These are phyloP conservation scores for Carex pumila DNA, from an alignment of 176 grass and related monocot species.

Conservation along the genomic window DNA sequence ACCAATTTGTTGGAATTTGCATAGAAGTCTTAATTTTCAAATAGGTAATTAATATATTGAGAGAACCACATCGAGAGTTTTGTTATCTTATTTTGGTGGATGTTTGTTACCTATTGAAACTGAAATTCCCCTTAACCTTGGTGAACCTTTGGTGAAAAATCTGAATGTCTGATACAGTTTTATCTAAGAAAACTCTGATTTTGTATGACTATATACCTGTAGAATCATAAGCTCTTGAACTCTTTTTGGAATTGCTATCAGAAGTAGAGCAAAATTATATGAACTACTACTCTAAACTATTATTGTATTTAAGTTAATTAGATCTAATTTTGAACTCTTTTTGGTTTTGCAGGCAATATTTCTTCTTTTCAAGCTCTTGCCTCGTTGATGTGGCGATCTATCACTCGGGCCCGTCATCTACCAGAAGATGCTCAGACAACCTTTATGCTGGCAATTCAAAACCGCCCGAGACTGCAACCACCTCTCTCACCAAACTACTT, in stretches of 20 bases:
- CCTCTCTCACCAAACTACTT: conserved; percentile 46
- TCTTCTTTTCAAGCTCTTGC: conserved; percentile 50
- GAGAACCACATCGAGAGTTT: no score
- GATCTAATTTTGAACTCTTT: neutral
- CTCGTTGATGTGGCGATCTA: conserved; percentile 44
- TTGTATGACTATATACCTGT: neutral
- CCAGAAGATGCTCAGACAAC: conserved; percentile 12
- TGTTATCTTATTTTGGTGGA: no score
- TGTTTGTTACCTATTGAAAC: neutral
- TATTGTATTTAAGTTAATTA: neutral
- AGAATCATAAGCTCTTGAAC: neutral
- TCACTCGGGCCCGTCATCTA: conserved; percentile 34
- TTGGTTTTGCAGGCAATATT: neutral
- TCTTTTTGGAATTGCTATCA: neutral
- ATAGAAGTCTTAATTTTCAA: neutral
- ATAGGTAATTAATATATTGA: no score
- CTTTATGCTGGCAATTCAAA: conserved; percentile 32
- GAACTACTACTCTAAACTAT: neutral
- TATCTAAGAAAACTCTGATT: neutral
- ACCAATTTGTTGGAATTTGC: neutral
- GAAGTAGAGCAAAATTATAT: neutral
- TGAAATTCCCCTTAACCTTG: neutral
- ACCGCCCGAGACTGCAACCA: conserved; percentile 46
- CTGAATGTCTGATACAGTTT: neutral
- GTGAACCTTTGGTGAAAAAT: neutral